Evolutionary conservation across 306 rosid species (phyloP).

Genomic region (Dryas alaskensis): DNA sequence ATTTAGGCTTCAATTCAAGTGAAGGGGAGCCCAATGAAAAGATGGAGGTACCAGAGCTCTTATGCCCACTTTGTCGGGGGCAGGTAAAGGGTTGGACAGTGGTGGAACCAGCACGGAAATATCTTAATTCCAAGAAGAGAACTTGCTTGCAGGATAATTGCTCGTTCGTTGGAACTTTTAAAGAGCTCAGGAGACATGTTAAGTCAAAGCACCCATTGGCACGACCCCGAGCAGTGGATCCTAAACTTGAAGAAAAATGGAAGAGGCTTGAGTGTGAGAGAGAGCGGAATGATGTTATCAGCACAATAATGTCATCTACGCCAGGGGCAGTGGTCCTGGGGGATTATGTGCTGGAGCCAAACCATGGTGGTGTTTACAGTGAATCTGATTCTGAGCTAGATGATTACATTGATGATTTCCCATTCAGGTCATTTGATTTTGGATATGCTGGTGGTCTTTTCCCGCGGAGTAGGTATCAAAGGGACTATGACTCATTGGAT

Average conservation of each 20-base stretch:
- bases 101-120: slow-evolving; percentile 79
- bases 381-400: slow-evolving; percentile 64
- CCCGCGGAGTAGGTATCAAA: slow-evolving; percentile 44
- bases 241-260: slow-evolving; percentile 81
- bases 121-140: slow-evolving; percentile 87
- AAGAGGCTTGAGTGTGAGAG: slow-evolving; percentile 82
- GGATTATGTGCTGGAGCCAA: slow-evolving; percentile 92
- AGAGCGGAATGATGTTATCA: slow-evolving; percentile 89
- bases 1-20: slow-evolving; percentile 38
- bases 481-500: slow-evolving; percentile 35
- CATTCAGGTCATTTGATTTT: slow-evolving; percentile 46
- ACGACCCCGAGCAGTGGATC: slow-evolving; percentile 91
- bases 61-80: slow-evolving; percentile 93
- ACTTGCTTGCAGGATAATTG: slow-evolving; percentile 86
- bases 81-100: slow-evolving; percentile 99
- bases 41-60: slow-evolving; percentile 63
- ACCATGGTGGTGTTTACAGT: slow-evolving; percentile 45
- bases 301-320: slow-evolving; percentile 79
- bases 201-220: slow-evolving; percentile 82
- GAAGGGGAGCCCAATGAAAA: slow-evolving; percentile 45
- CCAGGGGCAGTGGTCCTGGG: slow-evolving; percentile 94
- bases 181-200: slow-evolving; percentile 83
- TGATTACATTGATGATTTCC: slow-evolving; percentile 53
- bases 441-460: slow-evolving; percentile 45
- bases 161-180: slow-evolving; percentile 71